phyloP scores from a whole-genome alignment of 2,329 filamentous ascomycete genomes.

The Colletotrichum destructivum region DNA sequence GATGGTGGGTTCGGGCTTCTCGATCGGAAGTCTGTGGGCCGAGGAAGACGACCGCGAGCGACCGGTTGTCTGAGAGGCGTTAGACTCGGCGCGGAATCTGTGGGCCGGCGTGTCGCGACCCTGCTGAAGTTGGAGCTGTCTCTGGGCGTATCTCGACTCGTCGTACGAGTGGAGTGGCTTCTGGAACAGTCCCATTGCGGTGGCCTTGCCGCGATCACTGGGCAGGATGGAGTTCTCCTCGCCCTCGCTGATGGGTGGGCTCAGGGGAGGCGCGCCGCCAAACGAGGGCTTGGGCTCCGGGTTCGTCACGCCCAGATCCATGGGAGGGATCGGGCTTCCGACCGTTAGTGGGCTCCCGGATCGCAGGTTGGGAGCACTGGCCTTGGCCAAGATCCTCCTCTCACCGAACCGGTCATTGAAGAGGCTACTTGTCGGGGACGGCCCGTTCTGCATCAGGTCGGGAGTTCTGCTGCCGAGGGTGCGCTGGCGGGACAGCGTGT shows the following conservation, averaged over 20 bases:
- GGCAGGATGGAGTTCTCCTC: constrained; percentile 78
- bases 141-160: constrained; percentile 86
- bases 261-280: constrained; percentile 57
- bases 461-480: constrained; percentile 66
- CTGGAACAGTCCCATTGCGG: constrained; percentile 74
- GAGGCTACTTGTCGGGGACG: constrained; percentile 61
- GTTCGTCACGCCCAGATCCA: constrained; percentile 44
- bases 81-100: constrained; percentile 62
- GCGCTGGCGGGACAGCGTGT: constrained; percentile 80
- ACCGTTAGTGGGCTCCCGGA: constrained; percentile 66
- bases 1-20: constrained; percentile 51
- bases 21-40: constrained; percentile 53
- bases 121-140: constrained; percentile 85
- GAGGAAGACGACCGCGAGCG: constrained; percentile 66
- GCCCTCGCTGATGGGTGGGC: constrained; percentile 76
- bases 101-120: constrained; percentile 75
- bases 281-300: constrained; percentile 51
- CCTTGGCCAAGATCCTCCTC: constrained; percentile 65
- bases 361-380: constrained; percentile 79
- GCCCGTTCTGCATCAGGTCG: constrained; percentile 58
- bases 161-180: constrained; percentile 85
- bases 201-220: constrained; percentile 86
- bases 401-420: constrained; percentile 65
- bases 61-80: constrained; percentile 55
- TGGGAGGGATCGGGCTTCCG: constrained; percentile 54